Base-by-base conservation (phyloP, 495 filamentous ascomycete species). In the Neurospora sp. region DNA sequence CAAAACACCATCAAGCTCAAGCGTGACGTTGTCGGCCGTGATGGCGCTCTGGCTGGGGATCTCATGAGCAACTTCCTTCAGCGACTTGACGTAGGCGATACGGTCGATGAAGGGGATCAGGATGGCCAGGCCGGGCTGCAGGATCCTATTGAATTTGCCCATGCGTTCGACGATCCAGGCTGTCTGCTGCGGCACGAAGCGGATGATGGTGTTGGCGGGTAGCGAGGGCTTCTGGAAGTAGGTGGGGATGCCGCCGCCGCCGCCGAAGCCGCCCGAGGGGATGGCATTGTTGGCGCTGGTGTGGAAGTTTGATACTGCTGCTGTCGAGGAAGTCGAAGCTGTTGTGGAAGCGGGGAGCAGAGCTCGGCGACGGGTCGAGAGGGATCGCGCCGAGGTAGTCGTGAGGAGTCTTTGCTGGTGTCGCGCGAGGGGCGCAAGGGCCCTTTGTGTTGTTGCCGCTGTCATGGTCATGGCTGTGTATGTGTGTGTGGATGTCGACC, bases 131-230 rank as follows among this genome's bases (percentile, higher is more conserved):
- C 96, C 96, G 0, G 96, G 96, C 74, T 97, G 87, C 69, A 99
- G 82, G 75, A 98, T 98, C 35, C 93, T 87, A 83, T 93, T 89
- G 85, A 96, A 99, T 80, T 94, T 95, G 69, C 96, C 96, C 96
- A 99, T 99, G 74, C 96, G 93, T 84, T 99, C 96, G 45, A 99
- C 96, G 73, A 99, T 94, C 96, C 96, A 99, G 84, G 96, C 96
- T 71, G 95, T 97, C 85, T 98, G 96, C 82, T 99, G 96, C 10
- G 96, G 96, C 38, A 99, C 96, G 85, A 99, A 99, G 71, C 94
- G 93, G 74, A 99, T 87, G 75, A 99, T 86, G 35, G 96, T 98
- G 83, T 98, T 99, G 71, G 94, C 91, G 31, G 96, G 96, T 37
- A 97, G 85, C 18, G 85, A 85, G 40, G 85, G 82, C 70, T 84